A percentile compares a stretch with the other conserved stretches of the same genome.
Conservation (phyloP, 352 stramenopile genomes). For the Phytopythium kandeliae region DNA sequence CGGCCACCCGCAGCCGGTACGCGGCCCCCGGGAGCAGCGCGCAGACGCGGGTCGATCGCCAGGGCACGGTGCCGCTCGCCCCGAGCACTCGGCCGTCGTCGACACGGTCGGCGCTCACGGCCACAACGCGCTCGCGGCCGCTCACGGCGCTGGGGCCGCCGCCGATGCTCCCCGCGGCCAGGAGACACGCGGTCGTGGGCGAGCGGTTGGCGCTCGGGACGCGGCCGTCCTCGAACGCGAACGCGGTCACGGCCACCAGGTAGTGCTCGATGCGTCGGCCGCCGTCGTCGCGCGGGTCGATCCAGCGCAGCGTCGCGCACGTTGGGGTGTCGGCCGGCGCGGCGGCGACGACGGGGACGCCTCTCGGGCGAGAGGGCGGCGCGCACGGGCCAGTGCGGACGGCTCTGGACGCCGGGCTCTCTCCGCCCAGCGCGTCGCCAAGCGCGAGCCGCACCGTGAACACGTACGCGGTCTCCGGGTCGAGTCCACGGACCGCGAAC, state of each 20-base stretch:
- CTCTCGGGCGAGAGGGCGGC: conserved; percentile 28
- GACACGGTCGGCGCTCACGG: conserved; percentile 11
- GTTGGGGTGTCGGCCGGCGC: conserved; percentile 6
- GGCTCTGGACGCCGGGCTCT: conserved; percentile 42
- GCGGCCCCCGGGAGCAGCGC: conserved; percentile 30
- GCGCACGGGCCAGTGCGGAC: conserved; percentile 35
- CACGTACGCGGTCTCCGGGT: conserved; percentile 54
- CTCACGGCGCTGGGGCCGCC: conserved; percentile 4
- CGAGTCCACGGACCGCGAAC: conserved; percentile 37
- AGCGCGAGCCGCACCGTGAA: conserved; percentile 70
- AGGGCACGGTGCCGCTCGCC: conserved; percentile 8
- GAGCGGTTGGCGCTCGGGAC: background rate
- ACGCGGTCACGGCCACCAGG: conserved; percentile 12
- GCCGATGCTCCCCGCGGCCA: background rate
- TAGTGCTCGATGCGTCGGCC: conserved; percentile 44
- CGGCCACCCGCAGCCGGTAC: conserved; percentile 58
- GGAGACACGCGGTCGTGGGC: background rate
- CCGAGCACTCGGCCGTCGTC: background rate
- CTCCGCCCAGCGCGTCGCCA: conserved; percentile 39
- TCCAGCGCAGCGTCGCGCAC: conserved; percentile 50
- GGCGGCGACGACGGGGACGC: conserved; percentile 23
- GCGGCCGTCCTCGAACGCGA: background rate
- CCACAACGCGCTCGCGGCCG: conserved; percentile 24
- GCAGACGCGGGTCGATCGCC: conserved; percentile 33
- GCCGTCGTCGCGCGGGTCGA: conserved; percentile 48